Evolutionary conservation across 176 grass and related monocot genomes (phyloP).

Genomic region (Cenchrus purpureus): DNA sequence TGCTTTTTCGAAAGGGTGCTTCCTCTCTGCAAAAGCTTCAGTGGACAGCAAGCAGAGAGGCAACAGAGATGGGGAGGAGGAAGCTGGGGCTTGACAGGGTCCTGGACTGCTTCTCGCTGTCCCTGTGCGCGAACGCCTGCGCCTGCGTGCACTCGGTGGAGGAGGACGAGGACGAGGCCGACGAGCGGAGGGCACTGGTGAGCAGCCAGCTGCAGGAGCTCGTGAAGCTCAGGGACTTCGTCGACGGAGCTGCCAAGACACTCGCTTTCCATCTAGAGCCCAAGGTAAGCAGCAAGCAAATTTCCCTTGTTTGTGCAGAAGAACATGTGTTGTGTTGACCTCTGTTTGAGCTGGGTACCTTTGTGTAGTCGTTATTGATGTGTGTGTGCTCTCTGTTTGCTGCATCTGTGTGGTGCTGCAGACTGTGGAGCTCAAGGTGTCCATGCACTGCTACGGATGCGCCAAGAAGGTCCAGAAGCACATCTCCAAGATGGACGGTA

Average conservation of each 20-base stretch:
- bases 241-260: constrained; percentile 62
- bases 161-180: constrained; percentile 57
- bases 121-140: constrained; percentile 65
- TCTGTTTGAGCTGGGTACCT: background rate
- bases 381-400: background rate
- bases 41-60: background rate
- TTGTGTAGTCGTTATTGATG: background rate
- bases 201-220: constrained; percentile 80
- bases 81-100: constrained; percentile 68
- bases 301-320: background rate
- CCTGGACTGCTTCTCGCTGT: constrained; percentile 83
- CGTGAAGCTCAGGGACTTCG: constrained; percentile 69
- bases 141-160: constrained; percentile 59
- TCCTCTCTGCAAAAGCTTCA: background rate
- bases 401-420: constrained; percentile 34
- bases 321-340: background rate
- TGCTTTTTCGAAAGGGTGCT: constrained; percentile 23
- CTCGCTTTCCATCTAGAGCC: constrained; percentile 95
- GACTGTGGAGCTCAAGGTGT: constrained; percentile 94
- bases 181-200: constrained; percentile 71
- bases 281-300: constrained; percentile 48
- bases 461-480: constrained; percentile 96
- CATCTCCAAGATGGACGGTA: constrained; percentile 98
- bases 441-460: constrained; percentile 96
- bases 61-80: constrained; percentile 54